These are phyloP conservation scores for Gossypium turneri DNA, from an alignment of 345 rosid genomes.

Conservation along the genomic window DNA sequence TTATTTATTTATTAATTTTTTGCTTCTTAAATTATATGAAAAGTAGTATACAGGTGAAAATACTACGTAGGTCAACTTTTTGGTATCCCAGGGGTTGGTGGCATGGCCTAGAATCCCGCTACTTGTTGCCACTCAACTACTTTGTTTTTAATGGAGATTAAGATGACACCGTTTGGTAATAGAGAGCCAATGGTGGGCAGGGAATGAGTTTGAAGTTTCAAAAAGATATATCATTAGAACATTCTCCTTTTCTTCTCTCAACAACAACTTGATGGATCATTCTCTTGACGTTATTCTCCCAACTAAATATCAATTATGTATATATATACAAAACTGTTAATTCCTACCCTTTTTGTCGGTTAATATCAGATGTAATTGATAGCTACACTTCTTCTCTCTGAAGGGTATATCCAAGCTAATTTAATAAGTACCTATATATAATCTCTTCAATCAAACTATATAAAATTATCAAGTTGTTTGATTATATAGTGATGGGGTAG, in stretches of 20 bases:
- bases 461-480: not conserved
- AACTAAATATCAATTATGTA: not conserved
- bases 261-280: constrained; percentile 4
- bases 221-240: constrained; percentile 7
- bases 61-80: constrained; percentile 4
- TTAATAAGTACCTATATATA: not conserved
- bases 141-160: not conserved
- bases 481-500: not conserved
- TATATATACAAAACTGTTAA: not conserved
- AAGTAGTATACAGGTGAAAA: not conserved
- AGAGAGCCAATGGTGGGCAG: not conserved
- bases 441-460: not conserved
- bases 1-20: too few relatives aligned
- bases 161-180: not conserved
- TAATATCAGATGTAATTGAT: not conserved
- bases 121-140: not conserved
- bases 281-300: not conserved
- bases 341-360: not conserved
- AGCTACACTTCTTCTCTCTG: not conserved
- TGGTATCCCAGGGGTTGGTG: constrained; percentile 17
- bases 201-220: constrained; percentile 7
- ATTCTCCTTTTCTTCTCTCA: constrained; percentile 8
- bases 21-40: not conserved
- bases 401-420: not conserved
- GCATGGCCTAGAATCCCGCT: constrained; percentile 27